Evolutionary conservation across 1,284 basidiomycete genomes (phyloP), one percentile per base, ranked within the genome.

Genomic region (Grifola frondosa): DNA sequence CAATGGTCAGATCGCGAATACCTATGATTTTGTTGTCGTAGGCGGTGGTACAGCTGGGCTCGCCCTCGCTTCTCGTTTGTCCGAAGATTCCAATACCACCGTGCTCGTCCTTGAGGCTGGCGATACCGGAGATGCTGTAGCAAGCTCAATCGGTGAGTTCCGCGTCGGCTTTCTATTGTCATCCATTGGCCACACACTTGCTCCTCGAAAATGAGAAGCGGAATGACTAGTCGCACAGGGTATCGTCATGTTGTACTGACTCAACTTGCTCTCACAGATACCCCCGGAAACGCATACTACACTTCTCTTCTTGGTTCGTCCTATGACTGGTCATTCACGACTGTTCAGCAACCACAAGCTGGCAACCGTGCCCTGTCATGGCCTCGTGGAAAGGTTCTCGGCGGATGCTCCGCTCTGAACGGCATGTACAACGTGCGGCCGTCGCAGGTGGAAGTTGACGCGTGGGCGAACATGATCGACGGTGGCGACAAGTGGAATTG

Each of bases 51-150:
- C 83, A 5, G 85, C 84, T 5, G 89, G 88, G 22, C 73, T 91
- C 17, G 81, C 82, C 6, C 61, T 91, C 21, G 89, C 87, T 1
- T 67, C 77, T 12, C 76, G 87, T 20, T 71, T 92, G n/a, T 76
- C 83, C 0, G 87, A 86, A 49, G 80, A 86, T 67, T 61, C 71
- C 0, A 78, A 77, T 53, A 71, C 69, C n/a, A 83, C 81, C 1
- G 83, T 91, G 8, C 74, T 85, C 25, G 83, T 88, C 30, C 71
- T 89, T 42, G 86, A 90, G 60, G 84, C 85, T 5, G 86, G 87
- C 13, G 71, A 73, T 30, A 72, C 78, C 25, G 84, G 84, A 1
- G 67, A 73, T 34, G 71, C 71, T 3, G 73, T 76, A 12, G 54
- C 58, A 26, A 57, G 53, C 43, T 56, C 55, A 11, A 70, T 73